Base-by-base conservation (phyloP, 2,329 filamentous ascomycete genomes). In the Pseudogymnoascus sp. region DNA sequence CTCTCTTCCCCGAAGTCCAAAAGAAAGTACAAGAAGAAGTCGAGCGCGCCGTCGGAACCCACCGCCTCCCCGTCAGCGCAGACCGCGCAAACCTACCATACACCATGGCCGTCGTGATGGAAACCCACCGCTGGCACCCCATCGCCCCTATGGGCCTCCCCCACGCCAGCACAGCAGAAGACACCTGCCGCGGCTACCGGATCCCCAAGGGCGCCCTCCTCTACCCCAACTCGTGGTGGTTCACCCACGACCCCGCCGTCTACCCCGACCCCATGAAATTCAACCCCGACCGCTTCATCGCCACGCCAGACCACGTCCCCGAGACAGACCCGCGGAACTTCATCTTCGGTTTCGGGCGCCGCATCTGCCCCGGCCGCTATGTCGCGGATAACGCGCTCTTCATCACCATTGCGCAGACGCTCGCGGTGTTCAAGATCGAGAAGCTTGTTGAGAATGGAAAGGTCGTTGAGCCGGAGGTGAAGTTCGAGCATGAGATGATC, bases 131-230 rank as follows among this genome's bases (percentile, higher is more conserved):
- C 9, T 78, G 75, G 73, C 72, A 71, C 31, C 78, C 78, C 2
- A 71, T 80, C 3, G 75, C 73, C 9, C 77, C 79, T 0, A 69
- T 80, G 2, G 79, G 78, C 4, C 78, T 85, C 36, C 82, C 82
- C 1, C 82, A 85, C 68, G 76, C 73, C 42, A 75, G 80, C 15
- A 74, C 78, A 2, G 70, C 77, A 59, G 82, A 85, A 52, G 82
- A 85, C 60, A 73, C 77, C 12, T 85, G 83, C 67, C 73, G 79
- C 27, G 81, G 78, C 58, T 79, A 80, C 68, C 76, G 77, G 63
- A 82, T 85, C 59, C 81, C 81, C n/a, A 78, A 78, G n/a, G 82
- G 82, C 2, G 75, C 74, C 52, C 74, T 74, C 4, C 4, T 64
- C 12, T 25, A 60, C n/a, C 13, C 40, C 5, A 70, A 69, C 58